Base-by-base conservation (phyloP, 257 asterid species). In the Catharanthus roseus region DNA sequence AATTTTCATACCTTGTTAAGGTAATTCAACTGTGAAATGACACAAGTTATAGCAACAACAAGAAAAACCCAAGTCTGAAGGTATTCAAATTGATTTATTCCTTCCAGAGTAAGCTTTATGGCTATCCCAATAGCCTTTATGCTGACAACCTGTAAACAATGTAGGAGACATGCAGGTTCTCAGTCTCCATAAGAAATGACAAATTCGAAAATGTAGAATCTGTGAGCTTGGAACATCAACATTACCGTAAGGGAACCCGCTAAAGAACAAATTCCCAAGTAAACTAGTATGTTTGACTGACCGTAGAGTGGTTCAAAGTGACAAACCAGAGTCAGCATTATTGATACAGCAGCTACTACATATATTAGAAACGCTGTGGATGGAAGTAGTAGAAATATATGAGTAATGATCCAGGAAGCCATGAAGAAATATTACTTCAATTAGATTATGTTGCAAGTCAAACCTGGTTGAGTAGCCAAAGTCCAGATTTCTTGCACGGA, bases 61-160 rank as follows among this genome's bases (percentile, higher is more conserved):
- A 89, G 67, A 74, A 92, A 90, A 67, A 92, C 77, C 98, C 95
- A 90, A 45, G 98, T 90, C 80, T 90, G 85, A 1, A 84, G 86
- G 71, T 82, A 92, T 71, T 77, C 81, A 70, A 88, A 79, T 65
- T 92, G 96, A 82, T 81, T 89, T 72, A 82, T 79, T 69, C 98
- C 98, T 72, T 92, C 98, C 68, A 92, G 74, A 6, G 92, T 89
- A 69, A 89, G 96, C 79, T 86, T 92, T 41, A 92, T 90, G 50
- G 96, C 98, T 65, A 90, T 92, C 50, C 98, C 98, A 41, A 92
- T 83, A 6, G 96, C 93, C 84, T 92, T 92, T 74, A 92, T 84
- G 86, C 98, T 92, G 68, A 92, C 82, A 74, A 92, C 96, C 98
- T 90, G 84, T 56, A 77, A 65, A 57, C 38, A 47, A 47, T 34